Percentiles rank a stretch among this genome's conserved stretches.
phyloP scores from a whole-genome alignment of 768 basidiomycete species.

The Lactifluus piperatus region DNA sequence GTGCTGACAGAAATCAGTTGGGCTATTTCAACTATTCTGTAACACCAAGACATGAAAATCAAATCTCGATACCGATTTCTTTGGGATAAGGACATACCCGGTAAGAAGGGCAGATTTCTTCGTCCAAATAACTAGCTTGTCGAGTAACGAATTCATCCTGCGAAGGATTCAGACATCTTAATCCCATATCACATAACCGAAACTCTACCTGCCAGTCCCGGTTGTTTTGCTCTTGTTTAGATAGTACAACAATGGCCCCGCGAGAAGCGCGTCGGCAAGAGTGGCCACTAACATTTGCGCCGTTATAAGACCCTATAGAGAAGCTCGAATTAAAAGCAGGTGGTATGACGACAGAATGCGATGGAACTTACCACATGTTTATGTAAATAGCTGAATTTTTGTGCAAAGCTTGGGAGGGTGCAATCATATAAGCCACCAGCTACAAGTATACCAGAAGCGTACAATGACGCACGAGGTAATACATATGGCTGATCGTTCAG shows the following conservation, averaged over 20 bases:
- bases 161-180: neutral
- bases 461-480: neutral
- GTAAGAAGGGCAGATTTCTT: constrained; percentile 5
- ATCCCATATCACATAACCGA: neutral
- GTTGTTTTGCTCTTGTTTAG: constrained; percentile 2
- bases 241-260: constrained; percentile 11
- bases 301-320: neutral
- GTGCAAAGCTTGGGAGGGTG: neutral
- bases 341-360: neutral
- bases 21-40: constrained; percentile 1
- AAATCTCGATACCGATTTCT: neutral
- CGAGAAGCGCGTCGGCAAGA: constrained; percentile 1
- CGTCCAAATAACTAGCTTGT: constrained; percentile 4
- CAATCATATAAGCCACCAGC: neutral
- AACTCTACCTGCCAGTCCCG: neutral
- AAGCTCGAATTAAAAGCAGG: neutral
- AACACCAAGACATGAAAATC: neutral
- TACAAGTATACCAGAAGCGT: neutral
- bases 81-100: neutral
- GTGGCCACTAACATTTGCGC: neutral
- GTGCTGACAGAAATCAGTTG: constrained; percentile 4
- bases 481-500: neutral
- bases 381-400: neutral
- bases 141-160: constrained; percentile 9
- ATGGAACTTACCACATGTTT: neutral